Evolutionary conservation across 768 basidiomycete genomes (phyloP).

Genomic region (Kwoniella bestiolae): DNA sequence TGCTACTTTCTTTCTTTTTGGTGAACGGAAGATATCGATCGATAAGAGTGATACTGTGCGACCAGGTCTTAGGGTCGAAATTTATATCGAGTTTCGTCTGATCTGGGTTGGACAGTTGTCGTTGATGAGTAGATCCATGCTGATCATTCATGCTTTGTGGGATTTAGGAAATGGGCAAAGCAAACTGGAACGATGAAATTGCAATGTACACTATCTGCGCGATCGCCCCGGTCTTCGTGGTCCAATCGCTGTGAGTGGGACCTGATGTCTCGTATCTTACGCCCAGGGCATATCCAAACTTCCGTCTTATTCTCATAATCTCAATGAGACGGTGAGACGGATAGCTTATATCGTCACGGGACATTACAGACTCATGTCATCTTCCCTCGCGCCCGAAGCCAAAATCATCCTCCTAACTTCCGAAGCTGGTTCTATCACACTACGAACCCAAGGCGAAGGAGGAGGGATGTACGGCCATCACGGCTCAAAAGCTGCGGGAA

Average conservation of each 20-base stretch:
- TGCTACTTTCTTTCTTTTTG: no score
- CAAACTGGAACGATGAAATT: slow-evolving; percentile 59
- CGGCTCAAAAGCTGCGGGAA: slow-evolving; percentile 62
- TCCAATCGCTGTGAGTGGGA: slow-evolving; percentile 32
- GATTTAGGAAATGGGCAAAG: slow-evolving; percentile 57
- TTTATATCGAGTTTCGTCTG: no score
- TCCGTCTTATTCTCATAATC: no score
- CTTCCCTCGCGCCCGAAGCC: slow-evolving; percentile 51
- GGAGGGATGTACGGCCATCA: slow-evolving; percentile 64
- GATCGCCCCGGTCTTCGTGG: slow-evolving; percentile 59
- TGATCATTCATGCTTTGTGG: neutral
- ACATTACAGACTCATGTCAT: slow-evolving; percentile 33
- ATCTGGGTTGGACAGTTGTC: no score
- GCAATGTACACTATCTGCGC: slow-evolving; percentile 62
- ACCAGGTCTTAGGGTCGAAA: no score
- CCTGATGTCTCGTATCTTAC: no score
- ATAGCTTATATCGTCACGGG: no score
- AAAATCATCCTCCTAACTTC: slow-evolving; percentile 62
- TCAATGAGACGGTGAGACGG: no score
- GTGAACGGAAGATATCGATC: no score
- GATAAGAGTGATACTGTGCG: no score
- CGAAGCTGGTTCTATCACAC: slow-evolving; percentile 61
- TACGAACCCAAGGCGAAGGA: slow-evolving; percentile 61
- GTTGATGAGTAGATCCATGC: no score
- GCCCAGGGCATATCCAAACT: no score